These are phyloP conservation scores for Amphicarpaea edgeworthii DNA, from an alignment of 306 rosid genomes.

Conservation along the genomic window DNA sequence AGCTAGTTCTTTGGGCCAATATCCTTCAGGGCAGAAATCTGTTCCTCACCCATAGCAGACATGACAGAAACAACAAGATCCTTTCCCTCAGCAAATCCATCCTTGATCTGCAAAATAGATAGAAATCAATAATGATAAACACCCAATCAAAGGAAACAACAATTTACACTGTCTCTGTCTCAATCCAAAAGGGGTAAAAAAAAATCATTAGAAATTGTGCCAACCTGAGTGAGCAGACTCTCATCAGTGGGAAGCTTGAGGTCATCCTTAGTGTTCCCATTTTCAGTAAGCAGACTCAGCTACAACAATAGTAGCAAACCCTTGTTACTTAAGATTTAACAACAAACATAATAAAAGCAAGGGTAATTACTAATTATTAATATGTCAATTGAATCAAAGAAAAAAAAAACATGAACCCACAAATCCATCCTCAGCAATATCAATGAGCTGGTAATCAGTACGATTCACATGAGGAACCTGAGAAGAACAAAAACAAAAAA, in stretches of 20 bases:
- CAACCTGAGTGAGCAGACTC: conserved; percentile 65
- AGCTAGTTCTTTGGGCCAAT: conserved; percentile 71
- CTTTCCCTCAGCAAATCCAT: conserved; percentile 75
- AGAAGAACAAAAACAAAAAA: not conserved
- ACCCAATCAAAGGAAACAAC: not conserved
- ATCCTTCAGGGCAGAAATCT: conserved; percentile 78
- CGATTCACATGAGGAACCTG: conserved; percentile 85
- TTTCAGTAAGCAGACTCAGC: conserved; percentile 71
- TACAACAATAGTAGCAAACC: not conserved
- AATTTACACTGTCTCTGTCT: not conserved
- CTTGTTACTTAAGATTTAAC: conserved; percentile 23
- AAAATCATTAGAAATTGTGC: not conserved
- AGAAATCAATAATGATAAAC: not conserved
- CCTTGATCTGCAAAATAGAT: conserved; percentile 74
- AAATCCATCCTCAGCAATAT: conserved; percentile 65
- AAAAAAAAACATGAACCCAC: conserved; percentile 50
- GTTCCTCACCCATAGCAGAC: conserved; percentile 92
- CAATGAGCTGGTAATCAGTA: conserved; percentile 65
- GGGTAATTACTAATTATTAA: not conserved
- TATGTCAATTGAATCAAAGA: not conserved
- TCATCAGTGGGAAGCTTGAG: conserved; percentile 71
- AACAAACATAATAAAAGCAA: conserved; percentile 16
- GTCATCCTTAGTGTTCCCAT: conserved; percentile 73
- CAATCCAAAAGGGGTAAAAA: not conserved
- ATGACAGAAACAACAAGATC: conserved; percentile 78